Evolutionary conservation across 108 stramenopile genomes (phyloP).

Genomic region (Aurantiochytrium sp.): DNA sequence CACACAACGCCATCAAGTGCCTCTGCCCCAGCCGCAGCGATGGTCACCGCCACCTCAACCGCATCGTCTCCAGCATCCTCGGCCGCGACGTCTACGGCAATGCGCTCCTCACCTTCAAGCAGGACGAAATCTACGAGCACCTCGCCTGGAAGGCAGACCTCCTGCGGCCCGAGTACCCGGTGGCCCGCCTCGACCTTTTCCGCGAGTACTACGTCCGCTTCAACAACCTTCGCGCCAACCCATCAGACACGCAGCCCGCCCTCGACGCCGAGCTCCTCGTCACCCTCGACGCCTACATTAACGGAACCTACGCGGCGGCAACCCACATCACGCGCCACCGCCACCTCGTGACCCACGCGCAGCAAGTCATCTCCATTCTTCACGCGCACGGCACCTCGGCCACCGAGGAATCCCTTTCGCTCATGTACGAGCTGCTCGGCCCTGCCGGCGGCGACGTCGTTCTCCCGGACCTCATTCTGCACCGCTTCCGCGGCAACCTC

Average conservation of each 20-base stretch:
- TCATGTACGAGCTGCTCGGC: neutral
- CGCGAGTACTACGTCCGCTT: conserved; percentile 7
- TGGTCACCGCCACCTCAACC: neutral
- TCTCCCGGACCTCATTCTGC: neutral
- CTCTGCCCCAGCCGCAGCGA: neutral
- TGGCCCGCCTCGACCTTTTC: neutral
- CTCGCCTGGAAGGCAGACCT: neutral
- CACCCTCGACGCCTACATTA: neutral
- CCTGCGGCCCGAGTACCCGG: conserved; percentile 21
- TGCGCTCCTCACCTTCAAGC: neutral
- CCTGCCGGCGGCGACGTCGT: neutral
- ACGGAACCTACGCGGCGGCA: neutral
- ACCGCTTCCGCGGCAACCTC: neutral
- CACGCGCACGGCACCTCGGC: neutral
- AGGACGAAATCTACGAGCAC: neutral
- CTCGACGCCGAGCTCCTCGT: neutral
- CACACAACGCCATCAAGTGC: neutral
- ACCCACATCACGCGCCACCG: neutral
- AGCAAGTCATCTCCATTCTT: neutral
- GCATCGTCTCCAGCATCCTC: neutral
- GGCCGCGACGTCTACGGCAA: neutral
- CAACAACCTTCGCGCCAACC: neutral
- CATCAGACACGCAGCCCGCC: neutral
- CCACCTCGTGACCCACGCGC: neutral
- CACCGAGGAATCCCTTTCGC: neutral